phyloP scores from a whole-genome alignment of 345 rosid species.

The Ailanthus altissimus region DNA sequence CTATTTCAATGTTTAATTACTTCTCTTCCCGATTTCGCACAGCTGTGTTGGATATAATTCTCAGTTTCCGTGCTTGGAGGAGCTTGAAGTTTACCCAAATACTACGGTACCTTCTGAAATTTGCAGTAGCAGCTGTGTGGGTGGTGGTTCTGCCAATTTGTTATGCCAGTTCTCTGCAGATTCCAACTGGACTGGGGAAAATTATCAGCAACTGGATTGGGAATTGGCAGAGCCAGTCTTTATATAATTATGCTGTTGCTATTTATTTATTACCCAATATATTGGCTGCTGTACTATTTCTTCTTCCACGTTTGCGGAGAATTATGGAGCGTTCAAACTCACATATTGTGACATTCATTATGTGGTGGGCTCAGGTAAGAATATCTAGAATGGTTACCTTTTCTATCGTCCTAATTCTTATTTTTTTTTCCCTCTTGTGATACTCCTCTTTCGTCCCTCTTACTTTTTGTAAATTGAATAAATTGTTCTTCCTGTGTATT shows the following conservation, averaged over 20 bases:
- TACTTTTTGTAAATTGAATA: constrained; percentile 10
- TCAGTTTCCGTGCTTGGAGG: constrained; percentile 84
- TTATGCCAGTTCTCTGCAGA: constrained; percentile 69
- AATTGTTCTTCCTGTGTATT: constrained; percentile 1
- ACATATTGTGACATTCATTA: constrained; percentile 64
- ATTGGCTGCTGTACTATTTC: constrained; percentile 68
- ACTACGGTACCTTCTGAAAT: constrained; percentile 75
- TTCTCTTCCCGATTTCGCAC: constrained; percentile 26
- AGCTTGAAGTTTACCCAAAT: constrained; percentile 77
- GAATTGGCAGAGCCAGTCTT: constrained; percentile 61
- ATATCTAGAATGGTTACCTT: neutral
- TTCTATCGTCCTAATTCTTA: neutral
- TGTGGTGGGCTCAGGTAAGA: constrained; percentile 99
- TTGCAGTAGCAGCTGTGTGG: constrained; percentile 80
- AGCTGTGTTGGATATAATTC: constrained; percentile 82
- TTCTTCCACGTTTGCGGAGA: constrained; percentile 74
- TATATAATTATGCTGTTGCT: constrained; percentile 74
- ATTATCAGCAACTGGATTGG: constrained; percentile 62
- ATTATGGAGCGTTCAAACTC: constrained; percentile 85
- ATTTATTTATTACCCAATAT: constrained; percentile 79
- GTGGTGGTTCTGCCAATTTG: constrained; percentile 77
- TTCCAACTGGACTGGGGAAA: constrained; percentile 75
- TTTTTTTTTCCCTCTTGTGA: neutral
- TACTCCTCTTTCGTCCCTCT: neutral
- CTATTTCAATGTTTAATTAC: constrained; percentile 9